Base-by-base conservation (phyloP, 495 filamentous ascomycete genomes). In the Neurospora intermedia region DNA sequence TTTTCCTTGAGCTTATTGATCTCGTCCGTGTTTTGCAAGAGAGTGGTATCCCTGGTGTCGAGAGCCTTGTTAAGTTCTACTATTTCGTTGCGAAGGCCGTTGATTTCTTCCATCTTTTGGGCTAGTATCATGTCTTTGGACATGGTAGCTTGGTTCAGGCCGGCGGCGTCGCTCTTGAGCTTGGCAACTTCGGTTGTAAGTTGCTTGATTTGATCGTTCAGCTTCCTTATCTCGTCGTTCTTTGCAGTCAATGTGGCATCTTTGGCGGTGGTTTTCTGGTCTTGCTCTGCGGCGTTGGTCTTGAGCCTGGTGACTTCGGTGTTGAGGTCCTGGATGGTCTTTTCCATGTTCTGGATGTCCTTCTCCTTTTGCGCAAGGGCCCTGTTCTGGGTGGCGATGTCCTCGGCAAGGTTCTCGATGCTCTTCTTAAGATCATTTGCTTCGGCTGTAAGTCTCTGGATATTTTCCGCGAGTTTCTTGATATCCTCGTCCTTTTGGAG, bases 261-360 rank as follows among this genome's bases (percentile, higher is more conserved):
- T 9, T 18, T 31, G 54, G 27, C 27, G 27, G 0, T 66, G 27
- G 27, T 66, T 15, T 9, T 35, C 35, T 35, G 54, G 27, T 7
- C 18, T 0, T 70, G 20, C 35, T 71, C 62, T 16, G 38, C 31
- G 31, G 18, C n/a, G 4, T 27, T 40, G 15, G 23, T 70, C 10
- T 69, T 62, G 13, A 69, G 27, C 23, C 42, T 23, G 1, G 71
- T 41, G 11, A 7, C 91, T 79, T 94, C 92, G 4, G 91, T 91
- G 76, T 87, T 90, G 70, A 93, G 87, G 78, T 93, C 91, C 74
- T 88, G 89, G 62, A 91, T 83, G 75, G 92, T 93, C 70, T 89
- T 91, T 78, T 94, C 93, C 66, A 94, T 85, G 75, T 92, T 90
- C 54, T 66, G 13, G 27, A 66, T 66, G 0, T 1, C 4, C 54